A percentile compares a stretch with the other conserved stretches of the same genome.
Conservation (phyloP, 176 grass and related monocot genomes). For the Microstegium vimineum region DNA sequence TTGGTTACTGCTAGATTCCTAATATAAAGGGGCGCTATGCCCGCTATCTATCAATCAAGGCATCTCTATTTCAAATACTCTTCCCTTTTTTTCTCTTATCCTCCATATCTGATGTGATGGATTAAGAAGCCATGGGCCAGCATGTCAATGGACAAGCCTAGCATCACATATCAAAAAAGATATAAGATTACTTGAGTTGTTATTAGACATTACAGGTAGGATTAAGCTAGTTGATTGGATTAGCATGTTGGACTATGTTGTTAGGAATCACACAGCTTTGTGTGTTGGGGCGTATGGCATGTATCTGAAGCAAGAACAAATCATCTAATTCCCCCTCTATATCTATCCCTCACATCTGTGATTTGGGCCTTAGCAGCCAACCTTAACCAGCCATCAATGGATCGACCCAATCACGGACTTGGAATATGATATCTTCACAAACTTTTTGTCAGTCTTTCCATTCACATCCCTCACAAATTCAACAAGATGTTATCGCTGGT, state of each 20-base stretch:
- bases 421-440: not conserved
- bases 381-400: not conserved
- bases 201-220: not conserved
- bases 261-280: not conserved
- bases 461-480: not conserved
- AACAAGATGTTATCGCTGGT: not conserved
- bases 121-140: not conserved
- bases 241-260: not conserved
- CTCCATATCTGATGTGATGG: not conserved
- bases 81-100: not conserved
- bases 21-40: not conserved
- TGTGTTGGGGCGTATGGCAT: not conserved
- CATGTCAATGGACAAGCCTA: not conserved
- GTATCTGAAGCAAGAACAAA: not conserved
- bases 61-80: not conserved
- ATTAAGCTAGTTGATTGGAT: not conserved
- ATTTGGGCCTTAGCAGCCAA: not conserved
- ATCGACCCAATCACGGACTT: not conserved
- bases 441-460: not conserved
- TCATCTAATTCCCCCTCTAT: not conserved
- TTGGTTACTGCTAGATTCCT: not conserved
- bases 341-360: not conserved
- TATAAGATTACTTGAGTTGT: not conserved
- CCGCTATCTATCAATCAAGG: not conserved
- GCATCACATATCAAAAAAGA: not conserved